These are phyloP conservation scores for Bauhinia variegata DNA, from an alignment of 306 rosid genomes.

Conservation along the genomic window DNA sequence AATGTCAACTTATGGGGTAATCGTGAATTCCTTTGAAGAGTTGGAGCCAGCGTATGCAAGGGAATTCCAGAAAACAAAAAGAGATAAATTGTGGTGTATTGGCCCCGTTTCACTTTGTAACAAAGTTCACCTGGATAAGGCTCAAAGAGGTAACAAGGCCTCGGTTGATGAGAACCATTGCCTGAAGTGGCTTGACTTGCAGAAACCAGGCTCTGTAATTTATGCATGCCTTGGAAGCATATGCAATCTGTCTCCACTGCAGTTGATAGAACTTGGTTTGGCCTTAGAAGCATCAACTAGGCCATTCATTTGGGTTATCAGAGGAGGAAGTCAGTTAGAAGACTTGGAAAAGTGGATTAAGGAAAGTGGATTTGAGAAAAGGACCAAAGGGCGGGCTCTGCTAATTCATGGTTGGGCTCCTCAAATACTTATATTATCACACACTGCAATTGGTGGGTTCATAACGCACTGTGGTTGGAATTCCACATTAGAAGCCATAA, in stretches of 20 bases:
- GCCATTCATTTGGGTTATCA: conserved; percentile 72
- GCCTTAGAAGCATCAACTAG: conserved; percentile 60
- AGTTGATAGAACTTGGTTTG: conserved; percentile 1
- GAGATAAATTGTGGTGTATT: conserved; percentile 39
- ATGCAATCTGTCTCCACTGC: no score
- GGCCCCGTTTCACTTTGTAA: conserved; percentile 32
- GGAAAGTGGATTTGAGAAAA: conserved; percentile 50
- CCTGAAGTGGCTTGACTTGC: no score
- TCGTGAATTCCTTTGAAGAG: conserved; percentile 39
- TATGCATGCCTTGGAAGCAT: no score
- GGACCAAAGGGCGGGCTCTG: conserved; percentile 52
- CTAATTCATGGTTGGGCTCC: conserved; percentile 80
- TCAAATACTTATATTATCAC: conserved; percentile 60
- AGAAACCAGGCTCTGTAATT: no score
- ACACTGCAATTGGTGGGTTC: conserved; percentile 58
- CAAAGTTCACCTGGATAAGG: background rate
- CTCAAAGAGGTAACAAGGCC: background rate
- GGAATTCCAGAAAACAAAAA: conserved; percentile 22
- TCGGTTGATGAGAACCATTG: background rate
- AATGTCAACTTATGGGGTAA: conserved; percentile 29
- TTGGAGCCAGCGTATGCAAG: conserved; percentile 33
- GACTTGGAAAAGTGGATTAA: conserved; percentile 53
- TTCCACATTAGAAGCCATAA: conserved; percentile 59
- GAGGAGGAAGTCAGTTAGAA: conserved; percentile 37
- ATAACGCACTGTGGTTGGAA: conserved; percentile 82